Base-by-base conservation (phyloP, 257 asterid genomes). In the Solanum sejunctum region DNA sequence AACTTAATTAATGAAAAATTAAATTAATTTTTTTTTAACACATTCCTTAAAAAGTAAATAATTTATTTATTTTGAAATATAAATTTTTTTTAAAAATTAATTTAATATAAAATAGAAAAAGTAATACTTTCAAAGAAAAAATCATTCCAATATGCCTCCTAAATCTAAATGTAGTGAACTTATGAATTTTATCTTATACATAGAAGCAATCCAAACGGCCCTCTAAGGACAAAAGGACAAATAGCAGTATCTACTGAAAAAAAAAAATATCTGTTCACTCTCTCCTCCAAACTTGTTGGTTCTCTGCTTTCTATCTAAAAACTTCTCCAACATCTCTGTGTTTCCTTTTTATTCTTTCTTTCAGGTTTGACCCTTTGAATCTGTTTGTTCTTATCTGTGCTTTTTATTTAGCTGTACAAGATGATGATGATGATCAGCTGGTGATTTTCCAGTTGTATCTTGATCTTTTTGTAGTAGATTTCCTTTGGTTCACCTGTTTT, bases 351-450 rank as follows among this genome's bases (percentile, higher is more conserved):
- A 1, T 18, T 13, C 10, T 10, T 7, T 54, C 54, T 64, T 21
- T 80, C 66, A 88, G 87, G 87, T 85, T 81, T 80, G 87, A 41
- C 64, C 80, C 32, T 66, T 83, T 15, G 32, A 79, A 51, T 49
- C 66, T 58, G 66, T 69, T 21, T n/a, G 49, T 78, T 78, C 64
- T 8, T 69, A 57, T 49, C 43, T 45, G 11, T 39, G 23, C 36
- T 75, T 61, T 70, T 84, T 43, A 69, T 21, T 12, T 21, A 0
- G 4, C 72, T 64, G 2, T 28, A 26, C 43, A 28, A 13, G 43
- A 6, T 32, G n/a, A 32, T 66, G 15, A 51, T 77, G 26, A 52
- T 73, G 7, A n/a, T 73, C 20, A 72, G 20, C 39, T 6, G 4
- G 11, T 78, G 64, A 52, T 78, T 78, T 75, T 75, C 18, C 43